Evolutionary conservation across 1,139 yeast genomes (phyloP), one percentile per base, ranked within the genome.

Genomic region (Suhomyces wounanorum): DNA sequence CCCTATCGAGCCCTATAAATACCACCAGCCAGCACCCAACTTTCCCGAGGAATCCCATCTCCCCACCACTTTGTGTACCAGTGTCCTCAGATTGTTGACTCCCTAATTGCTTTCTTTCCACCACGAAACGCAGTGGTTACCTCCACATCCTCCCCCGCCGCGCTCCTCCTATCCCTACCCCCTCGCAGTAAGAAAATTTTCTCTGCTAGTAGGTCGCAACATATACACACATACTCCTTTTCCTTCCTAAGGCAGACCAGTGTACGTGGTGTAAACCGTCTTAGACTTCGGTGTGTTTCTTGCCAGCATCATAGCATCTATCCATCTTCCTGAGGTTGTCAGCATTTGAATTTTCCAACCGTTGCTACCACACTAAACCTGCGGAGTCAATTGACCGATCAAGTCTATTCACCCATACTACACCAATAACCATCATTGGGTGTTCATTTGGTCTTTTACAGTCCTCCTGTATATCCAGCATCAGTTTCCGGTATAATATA

Each of bases 161-260:
- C 40, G 40, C 33, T 13, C n/a, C 40, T 11, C 33, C 33, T 30
- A 10, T 37, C 40, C 40, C 40, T 37, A 37, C 23, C 40, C 40
- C 40, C 40, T 37, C 40, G 40, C 26, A 11, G 25, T 37, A 37
- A 37, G 40, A 37, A 37, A 37, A 18, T 37, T 37, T 37, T 37
- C 40, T 37, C 40, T 37, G 40, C 26, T 37, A 18, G 40, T 30
- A 37, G 14, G 26, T 37, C 40, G 40, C 40, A 37, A 37, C 14
- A 37, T 23, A 17, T 26, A 37, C 40, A 14, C 26, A 37, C 40
- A 13, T 37, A 10, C 40, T 37, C 40, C 40, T 37, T 37, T n/a
- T 37, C 26, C 40, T 30, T 11, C 33, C n/a, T 13, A 13, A 30
- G 33, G 2, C 33, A 9, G 13, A 30, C 31, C 33, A 30, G 33